Evolutionary conservation across 139 green algal species (phyloP).

Genomic region (Bryopsis sp.): DNA sequence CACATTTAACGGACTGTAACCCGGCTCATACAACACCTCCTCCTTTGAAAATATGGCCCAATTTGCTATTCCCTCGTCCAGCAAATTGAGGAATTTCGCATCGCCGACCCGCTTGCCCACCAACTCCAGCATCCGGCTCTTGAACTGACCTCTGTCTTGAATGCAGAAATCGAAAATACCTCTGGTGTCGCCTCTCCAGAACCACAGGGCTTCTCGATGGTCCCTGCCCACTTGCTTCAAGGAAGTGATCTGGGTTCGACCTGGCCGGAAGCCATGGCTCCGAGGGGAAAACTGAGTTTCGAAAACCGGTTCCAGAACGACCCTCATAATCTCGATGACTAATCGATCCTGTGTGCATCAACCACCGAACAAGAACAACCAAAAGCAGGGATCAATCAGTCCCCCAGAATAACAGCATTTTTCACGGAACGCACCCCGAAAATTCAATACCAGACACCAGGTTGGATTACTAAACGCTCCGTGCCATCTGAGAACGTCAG

Average conservation of each 20-base stretch:
- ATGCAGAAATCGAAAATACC: neutral
- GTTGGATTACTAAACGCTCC: no score
- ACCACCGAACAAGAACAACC: no score
- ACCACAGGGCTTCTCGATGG: neutral
- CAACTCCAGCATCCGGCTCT: neutral
- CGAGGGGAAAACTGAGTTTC: neutral
- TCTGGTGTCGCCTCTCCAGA: neutral
- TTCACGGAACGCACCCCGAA: no score
- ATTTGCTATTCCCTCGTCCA: neutral
- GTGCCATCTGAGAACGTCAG: no score
- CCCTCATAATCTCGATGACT: neutral
- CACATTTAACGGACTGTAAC: neutral
- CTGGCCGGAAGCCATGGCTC: conserved; percentile 8
- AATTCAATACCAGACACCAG: no score
- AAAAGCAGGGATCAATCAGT: no score
- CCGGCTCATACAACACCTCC: neutral
- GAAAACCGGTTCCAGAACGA: conserved; percentile 11
- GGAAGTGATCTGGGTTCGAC: conserved; percentile 3
- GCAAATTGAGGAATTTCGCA: neutral
- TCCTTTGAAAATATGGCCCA: neutral
- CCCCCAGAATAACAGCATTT: no score
- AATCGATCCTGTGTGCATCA: no score
- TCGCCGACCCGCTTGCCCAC: neutral
- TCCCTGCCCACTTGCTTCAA: neutral
- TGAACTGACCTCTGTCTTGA: neutral